Evolutionary conservation across 768 basidiomycete genomes (phyloP), one percentile per base, ranked within the genome.

Genomic region (Antrodiella citrinella): DNA sequence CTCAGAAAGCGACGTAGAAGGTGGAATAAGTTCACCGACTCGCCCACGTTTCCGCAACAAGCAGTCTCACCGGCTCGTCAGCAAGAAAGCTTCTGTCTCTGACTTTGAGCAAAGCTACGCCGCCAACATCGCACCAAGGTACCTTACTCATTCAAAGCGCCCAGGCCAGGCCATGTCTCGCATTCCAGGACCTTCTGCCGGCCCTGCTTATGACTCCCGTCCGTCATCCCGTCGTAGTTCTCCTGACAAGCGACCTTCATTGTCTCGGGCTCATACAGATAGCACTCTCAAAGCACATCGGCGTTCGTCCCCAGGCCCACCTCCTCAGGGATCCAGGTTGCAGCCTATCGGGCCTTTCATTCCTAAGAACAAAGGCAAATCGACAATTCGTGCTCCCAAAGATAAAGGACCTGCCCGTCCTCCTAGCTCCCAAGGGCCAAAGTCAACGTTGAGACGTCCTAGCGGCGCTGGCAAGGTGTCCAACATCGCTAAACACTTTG

Each of bases 21-120:
- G 77, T 49, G 62, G 56, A 40, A 57, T 10, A 63, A 67, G 62
- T 30, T 65, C 64, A 49, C 57, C 49, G 13, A 51, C 59, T 10
- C 76, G 74, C 15, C 67, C 61, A 13, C 60, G 71, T 4, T 49
- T 69, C 18, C 75, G 80, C 30, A 73, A 61, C 54, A 78, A 73
- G 55, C 71, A 70, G 26, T 73, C 77, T 51, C 78, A 80, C 58
- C 76, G 73, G 35, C 57, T 72, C 43, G 66, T 75, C 40, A 58
- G 67, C 12, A 76, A 72, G 60, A 81, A 80, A 54, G 67, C 79
- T 35, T 83, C 84, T 7, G 72, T 74, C 9, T 94, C 92, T 4
- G 93, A 95, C 62, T 91, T 91, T 48, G 93, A 95, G 67, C 81
- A 86, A 50, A 82, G 92, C 44, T 95, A 94, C 67, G 91, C 92